A percentile compares a stretch with the other conserved stretches of the same genome.
These are phyloP conservation scores for Venturia effusa DNA, from an alignment of 2,329 filamentous ascomycete species.

Conservation along the genomic window DNA sequence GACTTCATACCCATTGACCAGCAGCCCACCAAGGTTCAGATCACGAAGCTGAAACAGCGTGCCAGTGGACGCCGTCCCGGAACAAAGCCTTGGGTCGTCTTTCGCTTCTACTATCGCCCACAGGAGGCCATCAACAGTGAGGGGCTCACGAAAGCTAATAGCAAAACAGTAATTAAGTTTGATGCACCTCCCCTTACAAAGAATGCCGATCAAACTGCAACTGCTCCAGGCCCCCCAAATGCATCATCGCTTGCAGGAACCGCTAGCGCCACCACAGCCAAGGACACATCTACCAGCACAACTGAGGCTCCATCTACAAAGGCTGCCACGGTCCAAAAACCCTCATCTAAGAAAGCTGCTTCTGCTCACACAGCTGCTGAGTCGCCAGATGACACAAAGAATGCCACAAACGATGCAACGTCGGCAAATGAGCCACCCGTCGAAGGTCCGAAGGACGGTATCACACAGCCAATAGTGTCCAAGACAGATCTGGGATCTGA, in stretches of 20 bases:
- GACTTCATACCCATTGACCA: conserved; percentile 16
- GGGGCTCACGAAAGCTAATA: not conserved
- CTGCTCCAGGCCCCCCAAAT: not conserved
- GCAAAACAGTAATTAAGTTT: not conserved
- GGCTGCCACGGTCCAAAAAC: not conserved
- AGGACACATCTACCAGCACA: not conserved
- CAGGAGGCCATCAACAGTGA: conserved; percentile 15
- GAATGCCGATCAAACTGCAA: not conserved
- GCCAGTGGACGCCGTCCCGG: conserved; percentile 20
- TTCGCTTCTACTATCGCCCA: conserved; percentile 32
- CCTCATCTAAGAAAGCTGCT: not conserved
- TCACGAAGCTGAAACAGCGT: conserved; percentile 14
- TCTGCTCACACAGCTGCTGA: not conserved
- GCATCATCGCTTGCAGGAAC: not conserved
- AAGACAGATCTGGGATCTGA: not conserved
- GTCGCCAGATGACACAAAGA: not conserved
- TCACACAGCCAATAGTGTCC: not conserved
- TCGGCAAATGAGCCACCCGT: not conserved
- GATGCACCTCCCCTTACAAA: not conserved
- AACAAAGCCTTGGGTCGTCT: conserved; percentile 26
- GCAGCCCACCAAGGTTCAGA: conserved; percentile 11
- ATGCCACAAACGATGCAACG: not conserved
- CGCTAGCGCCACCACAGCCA: not conserved
- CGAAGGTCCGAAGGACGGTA: not conserved
- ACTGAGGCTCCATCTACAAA: not conserved